A percentile compares a stretch with the other conserved stretches of the same genome.
These are phyloP conservation scores for Gaeumannomyces sp. DNA, from an alignment of 2,329 filamentous ascomycete genomes.

Conservation along the genomic window DNA sequence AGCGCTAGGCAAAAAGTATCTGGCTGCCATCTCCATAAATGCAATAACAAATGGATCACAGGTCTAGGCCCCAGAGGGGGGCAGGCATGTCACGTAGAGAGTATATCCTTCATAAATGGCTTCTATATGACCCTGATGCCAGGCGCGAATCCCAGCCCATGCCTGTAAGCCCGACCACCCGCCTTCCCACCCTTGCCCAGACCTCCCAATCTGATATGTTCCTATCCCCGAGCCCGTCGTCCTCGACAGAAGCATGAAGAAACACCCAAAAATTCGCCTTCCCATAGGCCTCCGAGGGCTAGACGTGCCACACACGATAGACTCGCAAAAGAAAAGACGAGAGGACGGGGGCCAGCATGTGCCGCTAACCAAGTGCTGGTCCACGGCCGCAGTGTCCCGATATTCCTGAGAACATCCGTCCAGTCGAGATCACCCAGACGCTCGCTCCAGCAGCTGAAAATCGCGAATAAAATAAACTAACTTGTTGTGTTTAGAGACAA, in stretches of 20 bases:
- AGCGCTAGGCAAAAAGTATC: not conserved
- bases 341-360: not conserved
- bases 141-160: not conserved
- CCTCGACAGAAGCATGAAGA: not conserved
- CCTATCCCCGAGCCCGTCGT: not conserved
- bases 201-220: not conserved
- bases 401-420: not conserved
- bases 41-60: not conserved
- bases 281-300: not conserved
- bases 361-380: not conserved
- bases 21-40: not conserved
- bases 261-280: not conserved
- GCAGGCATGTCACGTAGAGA: not conserved
- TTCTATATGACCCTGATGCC: not conserved
- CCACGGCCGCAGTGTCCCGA: not conserved
- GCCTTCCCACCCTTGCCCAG: not conserved
- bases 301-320: not conserved
- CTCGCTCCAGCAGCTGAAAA: not conserved
- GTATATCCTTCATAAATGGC: constrained; percentile 3
- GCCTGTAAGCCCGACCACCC: not conserved
- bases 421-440: not conserved
- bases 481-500: not conserved
- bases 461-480: not conserved
- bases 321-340: not conserved
- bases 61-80: not conserved